Conservation (phyloP, 306 rosid species). For the Canavalia ensiformis region DNA sequence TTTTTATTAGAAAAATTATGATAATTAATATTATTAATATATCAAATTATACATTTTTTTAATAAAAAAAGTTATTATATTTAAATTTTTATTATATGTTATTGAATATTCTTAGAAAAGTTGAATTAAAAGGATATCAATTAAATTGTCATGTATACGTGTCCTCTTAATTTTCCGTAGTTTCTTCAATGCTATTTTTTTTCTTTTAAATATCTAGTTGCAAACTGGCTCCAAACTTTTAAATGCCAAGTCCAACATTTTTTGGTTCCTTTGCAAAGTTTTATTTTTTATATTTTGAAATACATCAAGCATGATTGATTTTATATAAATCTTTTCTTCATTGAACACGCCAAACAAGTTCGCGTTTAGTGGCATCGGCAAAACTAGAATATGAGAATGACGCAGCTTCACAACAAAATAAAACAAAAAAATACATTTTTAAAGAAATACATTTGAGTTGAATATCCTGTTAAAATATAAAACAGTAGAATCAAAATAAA, state of each 20-base stretch:
- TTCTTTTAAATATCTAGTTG: background rate
- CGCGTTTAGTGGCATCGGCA: background rate
- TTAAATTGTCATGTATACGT: background rate
- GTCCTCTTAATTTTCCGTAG: background rate
- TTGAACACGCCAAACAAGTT: background rate
- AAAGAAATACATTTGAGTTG: background rate
- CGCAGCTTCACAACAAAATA: background rate
- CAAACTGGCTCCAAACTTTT: background rate
- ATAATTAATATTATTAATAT: no score
- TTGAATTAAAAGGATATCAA: background rate
- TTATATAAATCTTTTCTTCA: background rate
- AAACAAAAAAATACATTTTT: background rate
- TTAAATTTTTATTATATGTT: no score
- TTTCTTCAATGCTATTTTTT: background rate
- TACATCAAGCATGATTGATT: background rate
- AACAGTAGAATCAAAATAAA: background rate
- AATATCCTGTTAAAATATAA: background rate
- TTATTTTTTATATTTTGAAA: background rate
- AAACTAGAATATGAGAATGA: background rate
- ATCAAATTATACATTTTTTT: no score
- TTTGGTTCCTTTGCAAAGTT: background rate
- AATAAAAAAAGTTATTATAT: no score
- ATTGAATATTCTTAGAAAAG: no score
- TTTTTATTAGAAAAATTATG: no score
- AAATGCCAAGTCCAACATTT: slow-evolving; percentile 25